phyloP scores from a whole-genome alignment of 2,329 filamentous ascomycete genomes.

The Cyphellophora europaea region DNA sequence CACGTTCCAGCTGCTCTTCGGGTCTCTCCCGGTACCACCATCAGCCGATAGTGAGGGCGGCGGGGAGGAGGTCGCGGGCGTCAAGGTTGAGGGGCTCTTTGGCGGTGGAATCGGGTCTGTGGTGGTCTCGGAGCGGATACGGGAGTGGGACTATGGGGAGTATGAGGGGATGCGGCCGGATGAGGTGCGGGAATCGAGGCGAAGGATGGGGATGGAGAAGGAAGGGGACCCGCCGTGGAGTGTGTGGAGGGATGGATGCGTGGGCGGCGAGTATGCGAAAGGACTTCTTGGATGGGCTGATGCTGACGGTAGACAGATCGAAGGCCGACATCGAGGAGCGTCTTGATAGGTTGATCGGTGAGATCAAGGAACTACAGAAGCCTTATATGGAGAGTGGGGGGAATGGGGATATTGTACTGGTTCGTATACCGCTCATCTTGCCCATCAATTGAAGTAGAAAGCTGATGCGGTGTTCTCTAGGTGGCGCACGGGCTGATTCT shows the following conservation, averaged over 20 bases:
- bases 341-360: slow-evolving; percentile 32
- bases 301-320: slow-evolving; percentile 7
- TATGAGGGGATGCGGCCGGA: slow-evolving; percentile 49
- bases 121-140: slow-evolving; percentile 40
- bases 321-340: slow-evolving; percentile 29
- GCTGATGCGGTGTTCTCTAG: slow-evolving; percentile 13
- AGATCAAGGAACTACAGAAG: slow-evolving; percentile 31
- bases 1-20: slow-evolving; percentile 35
- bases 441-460: too few species aligned
- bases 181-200: slow-evolving; percentile 42
- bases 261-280: slow-evolving; percentile 27
- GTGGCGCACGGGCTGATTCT: slow-evolving; percentile 37
- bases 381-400: slow-evolving; percentile 11
- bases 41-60: slow-evolving; percentile 25
- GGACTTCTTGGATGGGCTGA: not conserved
- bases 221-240: slow-evolving; percentile 43
- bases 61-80: not conserved
- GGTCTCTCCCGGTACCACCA: too few species aligned
- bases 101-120: too few species aligned
- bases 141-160: slow-evolving; percentile 55
- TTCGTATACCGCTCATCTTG: slow-evolving; percentile 1
- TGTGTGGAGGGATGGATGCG: slow-evolving; percentile 51
- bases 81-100: slow-evolving; percentile 6
- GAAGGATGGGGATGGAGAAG: slow-evolving; percentile 38
- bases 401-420: slow-evolving; percentile 10